Base-by-base conservation (phyloP, 306 rosid genomes). In the Senna tora region DNA sequence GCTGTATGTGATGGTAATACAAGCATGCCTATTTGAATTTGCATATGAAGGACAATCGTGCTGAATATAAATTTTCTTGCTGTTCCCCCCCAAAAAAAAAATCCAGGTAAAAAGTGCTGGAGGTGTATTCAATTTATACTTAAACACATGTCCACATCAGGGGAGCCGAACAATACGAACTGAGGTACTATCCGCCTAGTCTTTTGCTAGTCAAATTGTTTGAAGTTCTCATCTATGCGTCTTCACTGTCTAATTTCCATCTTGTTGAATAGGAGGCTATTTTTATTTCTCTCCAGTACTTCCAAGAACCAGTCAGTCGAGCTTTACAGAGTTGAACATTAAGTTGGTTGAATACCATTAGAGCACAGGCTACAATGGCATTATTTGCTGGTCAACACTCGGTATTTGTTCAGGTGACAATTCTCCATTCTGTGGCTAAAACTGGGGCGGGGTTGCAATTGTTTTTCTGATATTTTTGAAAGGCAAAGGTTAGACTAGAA, bases 131-230 rank as follows among this genome's bases (percentile, higher is more conserved):
- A 43, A 77, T 75, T 77, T 73, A 22, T 94, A 94, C 84, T 81
- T 89, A 71, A 94, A 94, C 75, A 94, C 95, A 30, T 94, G 99
- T 73, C 97, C 99, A 2, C 76, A 84, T 67, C 99, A 94, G 79
- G 99, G 99, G 60, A 94, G 99, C 82, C 91, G 96, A 79, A 94
- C 99, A 34, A 91, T 94, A 75, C 97, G 96, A 77, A 94, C 99
- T 20, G 99, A 94, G 96, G 99, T 94, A 86, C 57, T 60, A 8
- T 74, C 58, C 67, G 20, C 57, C 51, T 56, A 36, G 47, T 41
- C 16, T 38, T 38, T 5, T 36, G 34, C 19, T 52, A n/a, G 58
- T 15, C 64, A 53, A 65, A 7, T 33, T 53, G 54, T 62, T 20
- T 43, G 4, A 62, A 20, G 1, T 50, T 55, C 22, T 53, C 77